phyloP scores from a whole-genome alignment of 176 grass and related monocot species.

The Rhipidocladum racemiflorum region DNA sequence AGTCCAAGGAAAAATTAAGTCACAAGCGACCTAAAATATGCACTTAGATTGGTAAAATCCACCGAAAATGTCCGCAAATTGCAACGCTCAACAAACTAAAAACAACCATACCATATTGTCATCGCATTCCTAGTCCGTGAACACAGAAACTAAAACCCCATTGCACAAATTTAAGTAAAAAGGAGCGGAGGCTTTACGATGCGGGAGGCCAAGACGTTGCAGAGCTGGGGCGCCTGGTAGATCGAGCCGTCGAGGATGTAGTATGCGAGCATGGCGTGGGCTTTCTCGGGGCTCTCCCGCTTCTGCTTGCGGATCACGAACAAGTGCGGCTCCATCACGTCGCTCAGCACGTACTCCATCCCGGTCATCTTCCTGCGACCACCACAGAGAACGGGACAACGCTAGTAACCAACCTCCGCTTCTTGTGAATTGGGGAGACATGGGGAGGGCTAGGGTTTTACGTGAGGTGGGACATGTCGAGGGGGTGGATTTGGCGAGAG shows the following conservation, averaged over 20 bases:
- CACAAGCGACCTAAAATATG: background rate
- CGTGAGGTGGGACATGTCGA: slow-evolving; percentile 90
- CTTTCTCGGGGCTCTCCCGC: slow-evolving; percentile 73
- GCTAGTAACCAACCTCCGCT: background rate
- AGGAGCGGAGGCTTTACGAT: slow-evolving; percentile 46
- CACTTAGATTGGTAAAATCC: background rate
- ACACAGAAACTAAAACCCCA: background rate
- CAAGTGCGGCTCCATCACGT: slow-evolving; percentile 93
- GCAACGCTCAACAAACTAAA: background rate
- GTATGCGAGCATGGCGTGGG: slow-evolving; percentile 64
- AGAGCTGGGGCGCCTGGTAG: slow-evolving; percentile 98
- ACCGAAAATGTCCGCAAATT: background rate
- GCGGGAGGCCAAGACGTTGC: slow-evolving; percentile 87
- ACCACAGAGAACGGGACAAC: background rate
- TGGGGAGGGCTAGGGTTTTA: slow-evolving; percentile 20
- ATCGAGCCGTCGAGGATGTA: slow-evolving; percentile 96
- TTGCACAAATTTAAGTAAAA: background rate
- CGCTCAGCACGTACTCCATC: slow-evolving; percentile 81
- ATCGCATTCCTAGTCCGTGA: background rate
- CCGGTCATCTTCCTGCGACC: slow-evolving; percentile 85
- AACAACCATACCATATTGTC: background rate
- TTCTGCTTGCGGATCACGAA: slow-evolving; percentile 98
- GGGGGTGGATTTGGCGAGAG: slow-evolving; percentile 90
- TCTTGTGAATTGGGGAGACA: background rate
- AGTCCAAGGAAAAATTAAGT: background rate